phyloP scores from a whole-genome alignment of 1,284 basidiomycete genomes.

The Lignosus rhinocerotis region DNA sequence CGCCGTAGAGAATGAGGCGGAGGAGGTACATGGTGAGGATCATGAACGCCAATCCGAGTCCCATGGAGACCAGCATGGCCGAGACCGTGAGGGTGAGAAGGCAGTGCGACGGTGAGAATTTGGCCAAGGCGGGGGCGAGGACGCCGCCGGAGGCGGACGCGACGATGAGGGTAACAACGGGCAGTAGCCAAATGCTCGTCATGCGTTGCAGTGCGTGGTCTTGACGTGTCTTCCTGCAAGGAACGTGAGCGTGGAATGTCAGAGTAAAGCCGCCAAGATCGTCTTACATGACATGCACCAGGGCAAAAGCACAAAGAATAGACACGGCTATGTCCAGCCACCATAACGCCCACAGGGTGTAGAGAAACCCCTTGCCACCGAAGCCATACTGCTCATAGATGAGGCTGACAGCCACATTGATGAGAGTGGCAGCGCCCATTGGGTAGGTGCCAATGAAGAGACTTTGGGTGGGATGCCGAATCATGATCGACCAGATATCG shows the following conservation, averaged over 20 bases:
- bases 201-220: slow-evolving; percentile 47
- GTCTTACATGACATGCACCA: slow-evolving; percentile 55
- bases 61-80: slow-evolving; percentile 51
- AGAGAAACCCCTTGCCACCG: slow-evolving; percentile 49
- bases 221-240: slow-evolving; percentile 52
- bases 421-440: slow-evolving; percentile 60
- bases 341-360: slow-evolving; percentile 60
- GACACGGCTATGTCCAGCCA: slow-evolving; percentile 56
- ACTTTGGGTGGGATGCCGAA: slow-evolving; percentile 56
- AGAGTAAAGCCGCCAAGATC: background rate
- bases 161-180: slow-evolving; percentile 63
- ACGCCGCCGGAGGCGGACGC: slow-evolving; percentile 58
- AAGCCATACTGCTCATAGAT: slow-evolving; percentile 36
- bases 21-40: slow-evolving; percentile 47
- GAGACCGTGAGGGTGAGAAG: slow-evolving; percentile 49
- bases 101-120: slow-evolving; percentile 42
- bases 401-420: slow-evolving; percentile 32
- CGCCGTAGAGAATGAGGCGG: slow-evolving; percentile 44
- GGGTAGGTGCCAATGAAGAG: slow-evolving; percentile 61
- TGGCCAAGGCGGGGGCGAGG: slow-evolving; percentile 43
- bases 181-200: slow-evolving; percentile 59
- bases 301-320: slow-evolving; percentile 49
- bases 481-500: slow-evolving; percentile 35
- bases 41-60: slow-evolving; percentile 50
- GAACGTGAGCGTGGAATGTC: background rate